Evolutionary conservation across 257 asterid species (phyloP), one percentile per base, ranked within the genome.

Genomic region (Eustoma russellianum): DNA sequence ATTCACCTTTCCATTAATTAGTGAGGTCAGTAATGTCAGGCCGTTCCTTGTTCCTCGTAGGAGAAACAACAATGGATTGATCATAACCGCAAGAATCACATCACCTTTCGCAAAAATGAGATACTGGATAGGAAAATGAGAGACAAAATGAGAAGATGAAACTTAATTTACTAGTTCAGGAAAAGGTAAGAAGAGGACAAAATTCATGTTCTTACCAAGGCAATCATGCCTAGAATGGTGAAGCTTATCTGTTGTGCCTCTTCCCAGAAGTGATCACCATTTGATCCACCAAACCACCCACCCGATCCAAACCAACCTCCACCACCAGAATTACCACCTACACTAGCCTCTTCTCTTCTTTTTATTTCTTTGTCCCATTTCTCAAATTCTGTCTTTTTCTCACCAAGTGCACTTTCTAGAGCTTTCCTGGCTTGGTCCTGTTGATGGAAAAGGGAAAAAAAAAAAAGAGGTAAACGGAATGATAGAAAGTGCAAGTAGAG

Each of bases 341-440:
- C 30, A 24, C 30, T 24, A n/a, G 86, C 77, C 71, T 79, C 86
- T 65, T 91, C 94, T 72, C 95, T 79, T 64, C 66, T 81, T 71
- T 79, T 81, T 55, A 91, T 82, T 79, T 88, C 97, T 66, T 80
- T 73, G 73, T 85, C 76, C 94, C 95, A 88, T 66, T 88, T 78
- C 77, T 91, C 97, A 66, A 68, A 85, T 75, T 92, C 98, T 3
- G 59, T 9, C 72, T 80, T 92, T 86, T 85, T 85, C 57, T 59
- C 94, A 38, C 91, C 97, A 53, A 88, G 94, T 33, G 97, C 98
- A 65, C 83, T 57, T 73, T 88, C 98, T 70, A 92, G 75, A 59
- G 98, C 94, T 76, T 82, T 92, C 64, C 79, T 81, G 34, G 95
- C 98, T 56, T 85, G 78, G 12, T 92, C 98, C 98, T 92, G 83